Percentiles rank a stretch among this genome's conserved stretches.
phyloP scores from a whole-genome alignment of 495 filamentous ascomycete genomes.

The Penicillium salamii region DNA sequence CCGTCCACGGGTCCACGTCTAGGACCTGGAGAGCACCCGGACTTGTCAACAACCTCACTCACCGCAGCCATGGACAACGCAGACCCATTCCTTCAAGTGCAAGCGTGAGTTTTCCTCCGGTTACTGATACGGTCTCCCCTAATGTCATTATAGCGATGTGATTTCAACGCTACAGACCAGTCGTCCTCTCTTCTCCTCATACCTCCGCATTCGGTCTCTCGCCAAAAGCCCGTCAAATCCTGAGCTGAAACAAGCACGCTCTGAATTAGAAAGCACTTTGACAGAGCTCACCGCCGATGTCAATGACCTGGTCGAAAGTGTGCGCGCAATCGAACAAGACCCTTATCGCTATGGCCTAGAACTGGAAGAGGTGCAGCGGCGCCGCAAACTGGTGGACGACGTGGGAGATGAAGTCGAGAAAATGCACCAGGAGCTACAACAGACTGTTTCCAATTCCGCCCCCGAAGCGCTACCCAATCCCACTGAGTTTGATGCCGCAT shows the following conservation, averaged over 20 bases:
- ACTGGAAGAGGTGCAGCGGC: slow-evolving; percentile 73
- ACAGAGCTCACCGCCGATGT: slow-evolving; percentile 80
- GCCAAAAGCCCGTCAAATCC: slow-evolving; percentile 68
- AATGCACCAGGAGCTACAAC: slow-evolving; percentile 78
- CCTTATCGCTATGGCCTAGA: slow-evolving; percentile 88
- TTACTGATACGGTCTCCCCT: not conserved
- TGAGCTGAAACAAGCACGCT: slow-evolving; percentile 78
- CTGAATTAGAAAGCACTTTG: slow-evolving; percentile 77
- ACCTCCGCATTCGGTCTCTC: slow-evolving; percentile 91
- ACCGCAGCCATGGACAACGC: slow-evolving; percentile 56
- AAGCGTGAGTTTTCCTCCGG: slow-evolving; percentile 57
- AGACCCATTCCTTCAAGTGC: slow-evolving; percentile 93
- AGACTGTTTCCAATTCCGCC: slow-evolving; percentile 40
- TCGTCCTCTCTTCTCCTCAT: slow-evolving; percentile 86
- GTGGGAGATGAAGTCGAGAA: slow-evolving; percentile 83
- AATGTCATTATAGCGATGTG: slow-evolving; percentile 64
- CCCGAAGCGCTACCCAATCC: slow-evolving; percentile 61
- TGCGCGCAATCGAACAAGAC: slow-evolving; percentile 83
- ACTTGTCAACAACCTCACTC: slow-evolving; percentile 3
- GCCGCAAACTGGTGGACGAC: slow-evolving; percentile 81
- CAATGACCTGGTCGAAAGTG: slow-evolving; percentile 81
- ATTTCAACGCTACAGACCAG: slow-evolving; percentile 73
- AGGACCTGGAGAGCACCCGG: too few relatives aligned
- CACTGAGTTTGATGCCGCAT: slow-evolving; percentile 58
- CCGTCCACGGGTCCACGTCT: too few relatives aligned